Evolutionary conservation across 768 basidiomycete genomes (phyloP).

Genomic region (Leccinum sublutescens): DNA sequence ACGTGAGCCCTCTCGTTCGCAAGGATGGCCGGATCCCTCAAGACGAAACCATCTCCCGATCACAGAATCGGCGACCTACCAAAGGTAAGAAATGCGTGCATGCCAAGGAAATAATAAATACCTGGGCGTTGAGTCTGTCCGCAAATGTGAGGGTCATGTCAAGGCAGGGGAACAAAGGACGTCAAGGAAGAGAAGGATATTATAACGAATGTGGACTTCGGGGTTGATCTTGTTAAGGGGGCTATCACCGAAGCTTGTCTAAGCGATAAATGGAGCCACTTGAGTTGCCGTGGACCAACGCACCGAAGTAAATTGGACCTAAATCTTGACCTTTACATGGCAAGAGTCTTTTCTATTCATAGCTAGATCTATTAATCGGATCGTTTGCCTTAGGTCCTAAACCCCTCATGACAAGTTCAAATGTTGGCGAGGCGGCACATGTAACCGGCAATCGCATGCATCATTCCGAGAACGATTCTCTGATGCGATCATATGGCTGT

Average conservation of each 20-base stretch:
- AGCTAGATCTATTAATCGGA: background rate
- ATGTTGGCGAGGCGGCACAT: constrained; percentile 8
- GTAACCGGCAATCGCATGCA: constrained; percentile 11
- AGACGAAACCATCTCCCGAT: constrained; percentile 69
- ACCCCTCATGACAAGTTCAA: background rate
- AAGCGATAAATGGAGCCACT: constrained; percentile 8
- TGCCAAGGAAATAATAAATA: constrained; percentile 9
- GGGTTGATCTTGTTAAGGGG: constrained; percentile 1
- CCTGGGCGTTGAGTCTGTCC: constrained; percentile 43
- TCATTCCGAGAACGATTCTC: constrained; percentile 20
- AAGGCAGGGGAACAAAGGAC: constrained; percentile 18
- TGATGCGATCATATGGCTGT: constrained; percentile 14
- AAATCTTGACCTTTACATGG: background rate
- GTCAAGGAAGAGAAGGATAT: constrained; percentile 18
- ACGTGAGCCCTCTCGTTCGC: constrained; percentile 60
- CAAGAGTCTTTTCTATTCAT: background rate
- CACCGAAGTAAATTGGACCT: background rate
- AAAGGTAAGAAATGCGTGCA: background rate
- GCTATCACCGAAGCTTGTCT: background rate
- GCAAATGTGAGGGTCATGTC: constrained; percentile 39
- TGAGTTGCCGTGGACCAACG: background rate
- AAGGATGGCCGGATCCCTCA: constrained; percentile 66
- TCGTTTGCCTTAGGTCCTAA: background rate
- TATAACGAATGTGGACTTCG: constrained; percentile 21
- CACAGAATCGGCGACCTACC: constrained; percentile 39